Percentiles rank a stretch among this genome's conserved stretches.
Conservation (phyloP, 2,329 filamentous ascomycete genomes). For the Bipolaris bicolor region DNA sequence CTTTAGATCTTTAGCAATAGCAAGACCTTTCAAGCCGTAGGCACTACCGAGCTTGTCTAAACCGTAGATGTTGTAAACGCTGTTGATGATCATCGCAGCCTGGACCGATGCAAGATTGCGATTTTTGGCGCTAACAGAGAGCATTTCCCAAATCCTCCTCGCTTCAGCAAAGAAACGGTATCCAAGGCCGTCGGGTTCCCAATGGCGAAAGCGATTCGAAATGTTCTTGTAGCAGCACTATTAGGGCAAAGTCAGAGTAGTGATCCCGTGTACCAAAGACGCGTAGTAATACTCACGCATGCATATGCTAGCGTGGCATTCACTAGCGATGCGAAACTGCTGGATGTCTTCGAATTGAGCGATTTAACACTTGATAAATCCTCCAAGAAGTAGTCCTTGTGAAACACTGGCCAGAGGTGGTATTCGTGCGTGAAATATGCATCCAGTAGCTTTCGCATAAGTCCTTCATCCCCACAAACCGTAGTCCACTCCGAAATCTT, state of each 20-base stretch:
- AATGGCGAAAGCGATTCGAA: conserved; percentile 15
- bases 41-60: conserved; percentile 13
- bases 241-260: background rate
- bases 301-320: conserved; percentile 30
- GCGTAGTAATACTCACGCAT: conserved; percentile 20
- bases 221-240: background rate
- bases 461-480: conserved; percentile 22
- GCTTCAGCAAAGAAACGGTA: conserved; percentile 30
- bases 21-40: conserved; percentile 19
- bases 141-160: conserved; percentile 29
- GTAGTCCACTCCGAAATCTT: conserved; percentile 25
- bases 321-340: conserved; percentile 28
- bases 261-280: background rate
- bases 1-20: conserved; percentile 21
- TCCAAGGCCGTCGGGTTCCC: conserved; percentile 23
- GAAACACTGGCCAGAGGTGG: conserved; percentile 17
- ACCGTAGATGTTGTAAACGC: conserved; percentile 12
- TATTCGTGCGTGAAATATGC: conserved; percentile 22
- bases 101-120: conserved; percentile 24
- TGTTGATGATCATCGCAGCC: conserved; percentile 20
- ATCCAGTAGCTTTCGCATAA: conserved; percentile 23
- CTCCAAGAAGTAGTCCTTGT: conserved; percentile 28
- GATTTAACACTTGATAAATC: conserved; percentile 20
- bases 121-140: background rate
- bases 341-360: background rate